Evolutionary conservation across 352 stramenopile species (phyloP), one percentile per base, ranked within the genome.

Genomic region (Phytophthora podocarpi): DNA sequence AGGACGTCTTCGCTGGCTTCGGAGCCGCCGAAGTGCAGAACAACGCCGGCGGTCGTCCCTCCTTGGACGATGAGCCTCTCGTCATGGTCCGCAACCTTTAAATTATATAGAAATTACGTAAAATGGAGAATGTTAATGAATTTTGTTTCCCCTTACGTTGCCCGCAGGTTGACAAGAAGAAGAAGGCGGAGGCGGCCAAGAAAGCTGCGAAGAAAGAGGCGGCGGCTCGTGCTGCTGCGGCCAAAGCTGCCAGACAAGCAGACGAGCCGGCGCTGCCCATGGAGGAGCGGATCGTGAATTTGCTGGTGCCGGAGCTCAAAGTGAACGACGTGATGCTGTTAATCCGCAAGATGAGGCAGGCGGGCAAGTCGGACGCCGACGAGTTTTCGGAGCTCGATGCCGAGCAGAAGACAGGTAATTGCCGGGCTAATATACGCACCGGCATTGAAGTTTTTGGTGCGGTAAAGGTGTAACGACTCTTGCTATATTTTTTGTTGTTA

Each of bases 341-440:
- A 32, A 94, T 96, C 67, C 84, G 90, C 58, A 96, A 96, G 67
- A 94, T 96, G 87, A 93, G 90, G 39, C 85, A 96, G 55, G 80
- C 87, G 2, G 85, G 85, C 67, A 96, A 96, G 68, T 94, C 87
- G 46, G 87, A 96, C 57, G 85, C 87, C 8, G 87, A 96, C 54
- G 87, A 94, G 69, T 96, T 94, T 63, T 93, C 85, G 21, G 82
- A 91, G 70, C 64, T 92, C 3, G 87, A 96, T 50, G 78, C 85
- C 7, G 87, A 96, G 61, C 82, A 91, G 51, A 96, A 96, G 53
- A 84, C 85, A 67, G 85, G 85, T 92, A 62, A 43, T 57, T 34
- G 6, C 4, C 23, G 34, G 32, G 20, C 31, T 67, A 50, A 70
- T 45, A 60, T 49, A 52, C 31, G 12, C 20, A 35, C n/a, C 16